Conservation (phyloP, 2,329 filamentous ascomycete species). For the Coniochaeta sp. region DNA sequence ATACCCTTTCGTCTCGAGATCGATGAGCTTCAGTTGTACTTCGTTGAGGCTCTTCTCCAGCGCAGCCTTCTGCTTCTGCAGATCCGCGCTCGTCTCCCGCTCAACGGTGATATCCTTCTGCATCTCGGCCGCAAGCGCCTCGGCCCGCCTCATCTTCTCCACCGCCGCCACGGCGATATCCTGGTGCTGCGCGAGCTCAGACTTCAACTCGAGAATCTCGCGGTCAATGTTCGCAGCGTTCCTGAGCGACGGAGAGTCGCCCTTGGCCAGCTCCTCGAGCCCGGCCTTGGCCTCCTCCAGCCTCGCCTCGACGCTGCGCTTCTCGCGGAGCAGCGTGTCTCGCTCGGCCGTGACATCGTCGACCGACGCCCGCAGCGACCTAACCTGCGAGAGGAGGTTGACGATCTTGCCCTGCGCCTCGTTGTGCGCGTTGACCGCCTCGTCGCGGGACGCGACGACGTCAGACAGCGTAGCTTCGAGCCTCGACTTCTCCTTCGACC, state of each 20-base stretch:
- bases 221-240: conserved; percentile 85
- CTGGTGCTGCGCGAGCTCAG: conserved; percentile 82
- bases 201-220: conserved; percentile 83
- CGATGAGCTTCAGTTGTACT: conserved; percentile 79
- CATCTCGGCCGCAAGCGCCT: conserved; percentile 78
- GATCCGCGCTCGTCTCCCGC: conserved; percentile 69
- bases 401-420: conserved; percentile 93
- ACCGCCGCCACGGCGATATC: conserved; percentile 87
- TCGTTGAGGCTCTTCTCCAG: conserved; percentile 90
- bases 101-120: conserved; percentile 88
- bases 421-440: conserved; percentile 87
- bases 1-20: conserved; percentile 95
- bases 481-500: conserved; percentile 95
- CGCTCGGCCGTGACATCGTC: conserved; percentile 83
- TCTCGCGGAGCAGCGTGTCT: conserved; percentile 79
- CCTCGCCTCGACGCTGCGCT: conserved; percentile 78
- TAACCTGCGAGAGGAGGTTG: conserved; percentile 80
- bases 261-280: conserved; percentile 78
- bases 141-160: conserved; percentile 93
- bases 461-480: conserved; percentile 86
- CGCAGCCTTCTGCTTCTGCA: conserved; percentile 84
- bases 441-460: conserved; percentile 83
- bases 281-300: conserved; percentile 82
- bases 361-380: conserved; percentile 71
- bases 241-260: conserved; percentile 79